Evolutionary conservation across 768 basidiomycete genomes (phyloP), one percentile per base, ranked within the genome.

Genomic region (Russula sp.): DNA sequence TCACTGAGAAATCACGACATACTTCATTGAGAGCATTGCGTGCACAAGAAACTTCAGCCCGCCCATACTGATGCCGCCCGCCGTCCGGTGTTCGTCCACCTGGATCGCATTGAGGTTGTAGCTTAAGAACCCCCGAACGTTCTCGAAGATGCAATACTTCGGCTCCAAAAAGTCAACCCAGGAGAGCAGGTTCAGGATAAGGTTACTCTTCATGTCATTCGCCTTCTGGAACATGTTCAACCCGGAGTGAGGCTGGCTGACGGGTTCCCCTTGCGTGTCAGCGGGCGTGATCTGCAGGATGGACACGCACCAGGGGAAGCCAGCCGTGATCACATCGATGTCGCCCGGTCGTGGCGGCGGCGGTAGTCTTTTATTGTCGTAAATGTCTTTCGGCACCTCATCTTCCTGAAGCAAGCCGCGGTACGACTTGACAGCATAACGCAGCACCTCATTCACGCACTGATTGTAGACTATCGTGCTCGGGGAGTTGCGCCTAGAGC

Each of bases 181-280:
- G 18, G 78, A 78, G 8, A 80, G 72, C 7, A 75, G 78, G 3
- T 82, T 89, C 18, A 91, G 75, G 35, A 91, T 83, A 1, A 90
- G 73, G 66, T 84, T 86, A 65, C 81, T 86, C 72, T 89, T 89
- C 18, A 72, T 70, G 67, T 92, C 89, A 64, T 84, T 78, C 6
- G 84, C 85, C 61, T 77, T 83, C 58, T 82, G 82, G 69, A 75
- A 89, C 82, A 84, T 88, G 70, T 92, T 92, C 20, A 91, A 71
- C 0, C 72, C 70, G 0, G 89, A 91, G 69, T 91, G 89, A 3
- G 85, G 80, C 72, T 91, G 89, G 70, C 89, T 91, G 61, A 47
- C 53, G 14, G n/a, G 32, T 40, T 31, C 22, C 20, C 45, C 18
- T 42, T 55, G 16, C 22, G 48, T 27, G 39, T 59, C 40, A 59